phyloP scores from a whole-genome alignment of 2,329 filamentous ascomycete species.

The Dothideomycetes sp. region DNA sequence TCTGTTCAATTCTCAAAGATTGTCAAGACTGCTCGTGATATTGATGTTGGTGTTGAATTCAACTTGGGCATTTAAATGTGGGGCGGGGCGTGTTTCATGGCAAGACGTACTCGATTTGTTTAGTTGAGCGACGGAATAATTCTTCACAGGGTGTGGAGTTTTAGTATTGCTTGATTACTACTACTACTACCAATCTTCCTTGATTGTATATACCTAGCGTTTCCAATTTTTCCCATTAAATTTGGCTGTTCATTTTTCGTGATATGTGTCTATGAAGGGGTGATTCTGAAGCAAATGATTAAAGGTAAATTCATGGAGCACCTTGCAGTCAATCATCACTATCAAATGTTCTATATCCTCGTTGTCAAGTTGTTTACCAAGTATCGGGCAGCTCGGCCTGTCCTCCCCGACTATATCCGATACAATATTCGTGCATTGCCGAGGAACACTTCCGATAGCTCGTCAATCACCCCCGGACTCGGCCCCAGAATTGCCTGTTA shows the following conservation, averaged over 20 bases:
- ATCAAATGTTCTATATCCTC: too few species aligned
- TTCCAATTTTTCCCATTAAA: not conserved
- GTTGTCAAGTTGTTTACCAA: too few species aligned
- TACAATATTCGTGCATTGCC: conserved; percentile 3
- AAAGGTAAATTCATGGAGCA: too few species aligned
- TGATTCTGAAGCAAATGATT: too few species aligned
- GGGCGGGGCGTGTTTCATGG: too few species aligned
- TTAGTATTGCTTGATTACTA: conserved; percentile 5
- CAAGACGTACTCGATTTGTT: too few species aligned
- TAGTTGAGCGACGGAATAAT: too few species aligned
- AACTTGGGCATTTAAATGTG: conserved; percentile 73
- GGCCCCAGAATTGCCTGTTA: conserved; percentile 1
- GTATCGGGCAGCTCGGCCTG: too few species aligned
- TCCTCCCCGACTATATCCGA: not conserved
- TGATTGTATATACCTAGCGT: conserved; percentile 10
- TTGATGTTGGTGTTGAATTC: conserved; percentile 95
- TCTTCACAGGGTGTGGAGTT: conserved; percentile 9
- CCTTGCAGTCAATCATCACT: too few species aligned
- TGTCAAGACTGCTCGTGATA: conserved; percentile 96
- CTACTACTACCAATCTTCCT: conserved; percentile 7
- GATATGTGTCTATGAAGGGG: too few species aligned
- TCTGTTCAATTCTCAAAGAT: conserved; percentile 98
- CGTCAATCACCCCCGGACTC: conserved; percentile 2
- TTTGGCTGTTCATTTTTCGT: too few species aligned
- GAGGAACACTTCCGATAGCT: conserved; percentile 6